A percentile compares a stretch with the other conserved stretches of the same genome.
These are phyloP conservation scores for Samsoniella hepiali DNA, from an alignment of 2,329 filamentous ascomycete genomes.

Conservation along the genomic window DNA sequence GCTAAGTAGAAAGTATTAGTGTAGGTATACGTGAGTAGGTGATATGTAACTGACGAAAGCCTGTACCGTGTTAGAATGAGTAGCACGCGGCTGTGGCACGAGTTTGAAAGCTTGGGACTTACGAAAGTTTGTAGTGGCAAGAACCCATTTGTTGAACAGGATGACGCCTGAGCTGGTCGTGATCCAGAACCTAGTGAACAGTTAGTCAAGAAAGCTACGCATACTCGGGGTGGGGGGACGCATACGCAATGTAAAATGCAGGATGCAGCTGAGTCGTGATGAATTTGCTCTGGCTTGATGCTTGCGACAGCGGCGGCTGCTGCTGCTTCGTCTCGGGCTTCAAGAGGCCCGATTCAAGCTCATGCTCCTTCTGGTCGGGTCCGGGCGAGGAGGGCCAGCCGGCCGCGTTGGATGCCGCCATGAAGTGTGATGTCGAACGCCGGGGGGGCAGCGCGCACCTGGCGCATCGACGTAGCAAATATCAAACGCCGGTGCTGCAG, in stretches of 20 bases:
- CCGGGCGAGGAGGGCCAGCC: not conserved
- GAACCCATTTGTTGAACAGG: slow-evolving; percentile 98
- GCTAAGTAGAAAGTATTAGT: not conserved
- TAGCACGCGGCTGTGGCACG: too few relatives aligned
- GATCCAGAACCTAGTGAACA: slow-evolving; percentile 63
- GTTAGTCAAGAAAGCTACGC: not conserved
- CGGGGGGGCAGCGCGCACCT: not conserved
- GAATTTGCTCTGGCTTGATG: not conserved
- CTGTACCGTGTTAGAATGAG: not conserved
- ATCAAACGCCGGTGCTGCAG: not conserved
- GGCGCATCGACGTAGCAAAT: not conserved
- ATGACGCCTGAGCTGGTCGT: slow-evolving; percentile 89
- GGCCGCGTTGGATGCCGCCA: not conserved
- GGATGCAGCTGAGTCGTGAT: not conserved
- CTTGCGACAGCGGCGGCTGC: not conserved
- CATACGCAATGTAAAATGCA: slow-evolving; percentile 11
- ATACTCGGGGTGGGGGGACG: not conserved
- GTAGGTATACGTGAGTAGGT: slow-evolving; percentile 51
- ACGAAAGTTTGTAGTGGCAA: slow-evolving; percentile 77
- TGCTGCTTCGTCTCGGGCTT: not conserved
- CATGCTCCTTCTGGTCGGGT: not conserved
- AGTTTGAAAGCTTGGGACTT: slow-evolving; percentile 21
- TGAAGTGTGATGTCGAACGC: not conserved
- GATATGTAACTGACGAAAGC: not conserved
- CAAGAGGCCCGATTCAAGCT: slow-evolving; percentile 3